Conservation (phyloP, 768 basidiomycete species). For the Boletus pseudo-olivaceus region DNA sequence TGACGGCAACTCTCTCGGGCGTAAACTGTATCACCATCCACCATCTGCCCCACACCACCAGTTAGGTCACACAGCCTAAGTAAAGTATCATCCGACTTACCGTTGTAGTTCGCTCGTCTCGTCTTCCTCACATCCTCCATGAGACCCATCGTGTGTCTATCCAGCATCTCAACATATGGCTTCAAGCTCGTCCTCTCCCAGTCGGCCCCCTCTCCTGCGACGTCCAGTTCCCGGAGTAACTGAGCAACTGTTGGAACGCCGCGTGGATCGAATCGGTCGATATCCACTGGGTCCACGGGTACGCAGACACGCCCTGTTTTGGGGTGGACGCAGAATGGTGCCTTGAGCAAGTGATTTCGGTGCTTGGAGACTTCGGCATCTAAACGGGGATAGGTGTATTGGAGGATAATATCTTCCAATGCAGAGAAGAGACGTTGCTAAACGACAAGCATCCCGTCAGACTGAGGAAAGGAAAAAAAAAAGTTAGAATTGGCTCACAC, state of each 20-base stretch:
- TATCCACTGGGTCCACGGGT: conserved; percentile 72
- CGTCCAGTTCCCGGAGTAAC: conserved; percentile 77
- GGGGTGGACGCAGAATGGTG: conserved; percentile 96
- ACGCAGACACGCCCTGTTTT: conserved; percentile 95
- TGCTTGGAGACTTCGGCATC: conserved; percentile 98
- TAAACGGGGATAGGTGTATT: conserved; percentile 94
- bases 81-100: conserved; percentile 6
- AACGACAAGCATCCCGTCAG: not conserved
- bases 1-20: not conserved
- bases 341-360: conserved; percentile 95
- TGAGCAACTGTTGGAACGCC: conserved; percentile 83
- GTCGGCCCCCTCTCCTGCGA: conserved; percentile 53
- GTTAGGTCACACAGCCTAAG: not conserved
- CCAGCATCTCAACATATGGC: conserved; percentile 87
- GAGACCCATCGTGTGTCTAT: conserved; percentile 53
- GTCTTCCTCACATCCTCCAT: conserved; percentile 30
- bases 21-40: conserved; percentile 22
- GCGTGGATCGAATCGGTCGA: conserved; percentile 83
- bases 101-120: conserved; percentile 17
- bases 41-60: conserved; percentile 13
- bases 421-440: conserved; percentile 39
- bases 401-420: conserved; percentile 84
- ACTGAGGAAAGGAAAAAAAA: not conserved
- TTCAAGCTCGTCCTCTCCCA: conserved; percentile 87
- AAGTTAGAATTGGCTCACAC: conserved; percentile 28